Evolutionary conservation across 345 rosid species (phyloP), one percentile per base, ranked within the genome.

Genomic region (Lepidium africanum): DNA sequence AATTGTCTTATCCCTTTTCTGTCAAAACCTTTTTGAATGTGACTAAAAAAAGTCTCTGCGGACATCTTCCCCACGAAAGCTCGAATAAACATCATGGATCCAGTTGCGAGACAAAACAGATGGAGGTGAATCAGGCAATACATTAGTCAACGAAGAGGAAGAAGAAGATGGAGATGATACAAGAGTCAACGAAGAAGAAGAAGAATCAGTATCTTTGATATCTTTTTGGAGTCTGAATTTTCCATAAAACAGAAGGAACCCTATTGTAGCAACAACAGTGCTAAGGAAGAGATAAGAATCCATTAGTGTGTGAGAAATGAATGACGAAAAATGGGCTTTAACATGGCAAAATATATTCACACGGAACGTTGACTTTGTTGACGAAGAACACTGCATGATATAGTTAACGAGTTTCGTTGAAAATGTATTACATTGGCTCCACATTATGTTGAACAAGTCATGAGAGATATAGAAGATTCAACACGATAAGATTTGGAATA

Each of bases 21-120:
- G 19, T 43, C 52, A 30, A 60, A 60, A 15, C 52, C 40, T 35
- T 43, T 57, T 43, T 61, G 27, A 42, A 61, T 15, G 65, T 61
- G 53, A 61, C 66, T 61, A 10, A 21, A 45, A 33, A 65, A 45
- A 16, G 1, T 45, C 53, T 61, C 45, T 61, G 11, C 53, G 53
- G 41, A 43, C 53, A 45, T 61, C 66, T 61, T 45, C 42, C 7
- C 54, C 66, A 0, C 7, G 53, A 30, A 45, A 61, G 17, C 41
- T 61, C 9, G 51, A 51, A 30, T 52, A 66, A 10, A 66, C 70
- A 53, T 66, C 66, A 16, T 62, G 12, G 2, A 17, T 17, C 67
- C 67, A 62, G 9, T 17, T 46, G 1, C 17, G 42, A 32, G 66
- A 32, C 16, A 16, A 0, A 10, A 38, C 42, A 61, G 12, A 9